Conservation (phyloP, 495 filamentous ascomycete genomes). For the Hypoxylon lenormandii region DNA sequence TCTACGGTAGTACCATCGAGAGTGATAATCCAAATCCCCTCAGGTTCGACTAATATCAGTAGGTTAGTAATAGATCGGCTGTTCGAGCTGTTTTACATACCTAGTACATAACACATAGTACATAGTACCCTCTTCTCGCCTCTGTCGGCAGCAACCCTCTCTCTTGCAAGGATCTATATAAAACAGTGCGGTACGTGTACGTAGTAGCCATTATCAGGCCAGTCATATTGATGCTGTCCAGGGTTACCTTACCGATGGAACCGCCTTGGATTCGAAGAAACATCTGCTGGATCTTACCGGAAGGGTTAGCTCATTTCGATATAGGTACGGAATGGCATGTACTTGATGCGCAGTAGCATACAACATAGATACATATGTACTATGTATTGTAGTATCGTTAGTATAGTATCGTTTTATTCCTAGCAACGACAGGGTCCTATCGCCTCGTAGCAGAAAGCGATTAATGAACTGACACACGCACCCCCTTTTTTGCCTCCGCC, state of each 20-base stretch:
- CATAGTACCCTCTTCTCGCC: conserved; percentile 9
- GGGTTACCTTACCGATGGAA: conserved; percentile 54
- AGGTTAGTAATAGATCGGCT: neutral
- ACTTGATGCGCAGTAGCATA: neutral
- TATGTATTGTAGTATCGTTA: no score
- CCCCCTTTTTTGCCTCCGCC: conserved; percentile 34
- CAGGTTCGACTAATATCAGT: conserved; percentile 34
- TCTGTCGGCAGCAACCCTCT: conserved; percentile 36
- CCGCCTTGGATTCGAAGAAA: conserved; percentile 52
- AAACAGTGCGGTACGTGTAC: conserved; percentile 29
- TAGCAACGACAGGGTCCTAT: conserved; percentile 19
- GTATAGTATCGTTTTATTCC: conserved; percentile 10
- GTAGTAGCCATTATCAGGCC: conserved; percentile 38
- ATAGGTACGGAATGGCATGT: conserved; percentile 3
- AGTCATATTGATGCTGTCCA: conserved; percentile 40
- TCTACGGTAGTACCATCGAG: conserved; percentile 1
- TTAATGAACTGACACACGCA: conserved; percentile 38
- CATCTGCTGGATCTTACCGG: conserved; percentile 50
- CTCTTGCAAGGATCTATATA: conserved; percentile 28
- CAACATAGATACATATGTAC: no score
- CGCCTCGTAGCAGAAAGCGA: conserved; percentile 30
- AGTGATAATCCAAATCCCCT: conserved; percentile 34
- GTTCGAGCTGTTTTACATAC: neutral
- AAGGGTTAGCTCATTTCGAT: conserved; percentile 38
- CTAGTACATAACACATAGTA: neutral